These are phyloP conservation scores for Botrytis elliptica DNA, from an alignment of 2,329 filamentous ascomycete species.

Conservation along the genomic window DNA sequence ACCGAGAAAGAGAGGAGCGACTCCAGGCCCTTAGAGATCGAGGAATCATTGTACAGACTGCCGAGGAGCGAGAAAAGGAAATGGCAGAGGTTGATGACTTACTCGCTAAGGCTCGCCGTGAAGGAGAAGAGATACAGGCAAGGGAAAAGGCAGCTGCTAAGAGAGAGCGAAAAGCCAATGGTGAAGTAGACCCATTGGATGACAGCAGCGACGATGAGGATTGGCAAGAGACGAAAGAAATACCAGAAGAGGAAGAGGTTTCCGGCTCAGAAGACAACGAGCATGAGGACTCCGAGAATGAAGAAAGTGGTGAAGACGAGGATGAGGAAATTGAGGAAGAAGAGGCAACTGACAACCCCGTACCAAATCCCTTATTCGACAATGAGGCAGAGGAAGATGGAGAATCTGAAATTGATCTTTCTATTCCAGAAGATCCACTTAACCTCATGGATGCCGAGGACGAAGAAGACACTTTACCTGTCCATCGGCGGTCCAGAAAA, in stretches of 20 bases:
- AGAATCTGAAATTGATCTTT: slow-evolving; percentile 33
- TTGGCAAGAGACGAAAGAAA: slow-evolving; percentile 48
- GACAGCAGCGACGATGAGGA: slow-evolving; percentile 58
- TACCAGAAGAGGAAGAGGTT: slow-evolving; percentile 44
- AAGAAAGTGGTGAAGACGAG: slow-evolving; percentile 38
- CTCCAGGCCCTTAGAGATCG: slow-evolving; percentile 75
- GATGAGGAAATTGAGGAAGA: slow-evolving; percentile 44
- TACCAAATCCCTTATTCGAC: slow-evolving; percentile 35
- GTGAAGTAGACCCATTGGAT: slow-evolving; percentile 45
- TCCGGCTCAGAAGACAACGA: slow-evolving; percentile 42
- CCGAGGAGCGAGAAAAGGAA: slow-evolving; percentile 81
- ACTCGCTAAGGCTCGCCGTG: slow-evolving; percentile 76
- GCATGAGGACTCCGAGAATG: slow-evolving; percentile 39
- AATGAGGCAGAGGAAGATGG: slow-evolving; percentile 43
- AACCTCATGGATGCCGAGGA: slow-evolving; percentile 32
- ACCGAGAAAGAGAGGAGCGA: slow-evolving; percentile 71
- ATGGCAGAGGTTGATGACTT: slow-evolving; percentile 84
- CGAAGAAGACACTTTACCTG: slow-evolving; percentile 36
- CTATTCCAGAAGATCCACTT: slow-evolving; percentile 37
- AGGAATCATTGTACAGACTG: slow-evolving; percentile 78
- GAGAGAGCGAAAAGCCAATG: slow-evolving; percentile 52
- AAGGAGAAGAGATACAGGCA: slow-evolving; percentile 76
- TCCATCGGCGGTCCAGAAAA: slow-evolving; percentile 26
- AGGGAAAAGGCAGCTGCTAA: slow-evolving; percentile 73
- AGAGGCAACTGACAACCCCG: slow-evolving; percentile 43